These are phyloP conservation scores for Ajuga reptans DNA, from an alignment of 305 asterid species.

Conservation along the genomic window DNA sequence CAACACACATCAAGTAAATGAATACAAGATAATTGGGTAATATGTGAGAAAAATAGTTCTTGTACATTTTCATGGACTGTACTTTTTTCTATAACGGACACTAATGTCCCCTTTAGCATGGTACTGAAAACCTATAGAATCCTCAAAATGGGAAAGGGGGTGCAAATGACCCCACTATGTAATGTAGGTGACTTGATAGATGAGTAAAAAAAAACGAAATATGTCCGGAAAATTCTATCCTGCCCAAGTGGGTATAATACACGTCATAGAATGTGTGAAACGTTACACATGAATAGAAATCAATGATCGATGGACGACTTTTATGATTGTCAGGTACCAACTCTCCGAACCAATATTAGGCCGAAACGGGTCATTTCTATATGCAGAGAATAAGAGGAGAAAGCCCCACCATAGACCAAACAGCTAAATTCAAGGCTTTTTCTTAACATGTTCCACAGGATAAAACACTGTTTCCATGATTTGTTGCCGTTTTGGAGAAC, in stretches of 20 bases:
- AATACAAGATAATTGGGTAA: too few relatives aligned
- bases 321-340: too few relatives aligned
- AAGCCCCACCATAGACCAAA: constrained; percentile 5
- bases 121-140: background rate
- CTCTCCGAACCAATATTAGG: too few relatives aligned
- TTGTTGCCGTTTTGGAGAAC: background rate
- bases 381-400: background rate
- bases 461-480: background rate
- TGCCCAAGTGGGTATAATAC: too few relatives aligned
- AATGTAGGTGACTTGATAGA: constrained; percentile 27
- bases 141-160: background rate
- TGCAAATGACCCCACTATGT: constrained; percentile 3
- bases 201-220: constrained; percentile 18
- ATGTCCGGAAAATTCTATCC: too few relatives aligned
- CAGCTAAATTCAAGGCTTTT: constrained; percentile 16
- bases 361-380: too few relatives aligned
- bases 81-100: background rate
- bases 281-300: too few relatives aligned
- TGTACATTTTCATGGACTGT: background rate
- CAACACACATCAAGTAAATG: too few relatives aligned
- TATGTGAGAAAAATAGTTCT: background rate
- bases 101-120: background rate
- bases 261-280: too few relatives aligned
- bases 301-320: too few relatives aligned
- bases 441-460: background rate